A percentile compares a stretch with the other conserved stretches of the same genome.
Conservation (phyloP, 2,329 filamentous ascomycete species). For the Mycosphaerella arachidis region DNA sequence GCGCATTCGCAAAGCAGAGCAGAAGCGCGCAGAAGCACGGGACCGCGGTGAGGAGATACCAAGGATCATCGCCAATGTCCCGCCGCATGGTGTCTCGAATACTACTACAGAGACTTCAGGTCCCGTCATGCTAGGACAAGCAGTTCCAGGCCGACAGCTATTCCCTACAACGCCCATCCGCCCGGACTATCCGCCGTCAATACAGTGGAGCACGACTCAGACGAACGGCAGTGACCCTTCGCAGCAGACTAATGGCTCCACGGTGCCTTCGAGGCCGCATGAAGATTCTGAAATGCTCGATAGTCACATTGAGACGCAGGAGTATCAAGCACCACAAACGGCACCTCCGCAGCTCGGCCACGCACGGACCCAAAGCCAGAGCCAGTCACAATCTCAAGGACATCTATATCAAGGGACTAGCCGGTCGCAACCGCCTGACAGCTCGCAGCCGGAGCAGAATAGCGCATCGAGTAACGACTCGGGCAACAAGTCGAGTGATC, state of each 20-base stretch:
- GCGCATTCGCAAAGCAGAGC: slow-evolving; percentile 49
- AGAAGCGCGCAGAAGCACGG: slow-evolving; percentile 56
- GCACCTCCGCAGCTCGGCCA: slow-evolving; percentile 22
- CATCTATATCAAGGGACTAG: background rate
- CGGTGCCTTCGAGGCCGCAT: slow-evolving; percentile 34
- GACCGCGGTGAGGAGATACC: slow-evolving; percentile 53
- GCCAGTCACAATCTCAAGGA: slow-evolving; percentile 50
- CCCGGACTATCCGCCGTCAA: slow-evolving; percentile 48
- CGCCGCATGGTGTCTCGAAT: slow-evolving; percentile 37
- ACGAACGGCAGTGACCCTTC: slow-evolving; percentile 32
- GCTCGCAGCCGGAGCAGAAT: slow-evolving; percentile 62
- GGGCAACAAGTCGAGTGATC: slow-evolving; percentile 69
- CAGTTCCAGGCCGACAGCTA: slow-evolving; percentile 51
- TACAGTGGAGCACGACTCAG: slow-evolving; percentile 48
- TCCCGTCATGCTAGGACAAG: slow-evolving; percentile 57
- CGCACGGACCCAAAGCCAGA: slow-evolving; percentile 48
- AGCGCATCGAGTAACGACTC: slow-evolving; percentile 84
- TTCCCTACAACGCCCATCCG: slow-evolving; percentile 47
- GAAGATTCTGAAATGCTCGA: slow-evolving; percentile 45
- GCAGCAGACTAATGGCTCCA: slow-evolving; percentile 40
- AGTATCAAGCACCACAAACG: slow-evolving; percentile 22
- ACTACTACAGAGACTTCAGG: slow-evolving; percentile 42
- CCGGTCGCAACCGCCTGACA: slow-evolving; percentile 30
- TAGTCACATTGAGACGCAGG: slow-evolving; percentile 33
- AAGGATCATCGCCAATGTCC: slow-evolving; percentile 39